Evolutionary conservation across 2,329 filamentous ascomycete species (phyloP).

Genomic region (Bimuria novae-zelandiae): DNA sequence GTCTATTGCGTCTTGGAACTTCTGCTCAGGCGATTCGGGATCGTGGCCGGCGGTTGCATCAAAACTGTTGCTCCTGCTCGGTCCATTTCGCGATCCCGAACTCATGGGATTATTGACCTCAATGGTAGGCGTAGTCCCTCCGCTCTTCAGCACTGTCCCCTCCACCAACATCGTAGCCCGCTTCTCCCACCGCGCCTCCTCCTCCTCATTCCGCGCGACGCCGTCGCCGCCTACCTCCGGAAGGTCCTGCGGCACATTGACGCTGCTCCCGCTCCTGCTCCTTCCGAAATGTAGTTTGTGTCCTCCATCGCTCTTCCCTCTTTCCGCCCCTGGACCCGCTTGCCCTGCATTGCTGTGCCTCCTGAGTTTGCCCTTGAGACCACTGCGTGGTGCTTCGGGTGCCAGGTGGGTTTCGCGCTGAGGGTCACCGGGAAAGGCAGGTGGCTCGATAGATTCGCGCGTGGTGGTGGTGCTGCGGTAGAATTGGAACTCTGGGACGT

Average conservation of each 20-base stretch:
- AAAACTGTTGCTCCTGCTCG: slow-evolving; percentile 35
- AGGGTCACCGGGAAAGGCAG: slow-evolving; percentile 55
- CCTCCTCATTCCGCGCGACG: slow-evolving; percentile 50
- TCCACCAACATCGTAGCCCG: slow-evolving; percentile 86
- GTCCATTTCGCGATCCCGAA: background rate
- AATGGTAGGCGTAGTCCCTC: slow-evolving; percentile 34
- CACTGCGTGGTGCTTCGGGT: slow-evolving; percentile 26
- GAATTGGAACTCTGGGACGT: slow-evolving; percentile 72
- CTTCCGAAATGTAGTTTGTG: slow-evolving; percentile 64
- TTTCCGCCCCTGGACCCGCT: slow-evolving; percentile 15
- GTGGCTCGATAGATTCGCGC: slow-evolving; percentile 77
- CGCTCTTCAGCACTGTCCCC: slow-evolving; percentile 52
- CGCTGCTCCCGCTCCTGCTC: slow-evolving; percentile 62
- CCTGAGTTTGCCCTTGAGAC: slow-evolving; percentile 38
- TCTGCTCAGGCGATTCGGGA: slow-evolving; percentile 69
- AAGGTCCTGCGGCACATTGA: slow-evolving; percentile 77
- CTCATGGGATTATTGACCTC: slow-evolving; percentile 25
- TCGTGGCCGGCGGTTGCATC: slow-evolving; percentile 45
- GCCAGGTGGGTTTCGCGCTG: slow-evolving; percentile 35
- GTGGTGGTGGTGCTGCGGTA: slow-evolving; percentile 81
- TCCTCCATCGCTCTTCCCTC: slow-evolving; percentile 25
- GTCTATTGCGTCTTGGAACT: slow-evolving; percentile 94
- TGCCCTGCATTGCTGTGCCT: slow-evolving; percentile 38
- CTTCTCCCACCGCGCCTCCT: slow-evolving; percentile 80
- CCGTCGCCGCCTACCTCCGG: slow-evolving; percentile 68